These are phyloP conservation scores for Hypoxylon sp. DNA, from an alignment of 2,329 filamentous ascomycete species.

Conservation along the genomic window DNA sequence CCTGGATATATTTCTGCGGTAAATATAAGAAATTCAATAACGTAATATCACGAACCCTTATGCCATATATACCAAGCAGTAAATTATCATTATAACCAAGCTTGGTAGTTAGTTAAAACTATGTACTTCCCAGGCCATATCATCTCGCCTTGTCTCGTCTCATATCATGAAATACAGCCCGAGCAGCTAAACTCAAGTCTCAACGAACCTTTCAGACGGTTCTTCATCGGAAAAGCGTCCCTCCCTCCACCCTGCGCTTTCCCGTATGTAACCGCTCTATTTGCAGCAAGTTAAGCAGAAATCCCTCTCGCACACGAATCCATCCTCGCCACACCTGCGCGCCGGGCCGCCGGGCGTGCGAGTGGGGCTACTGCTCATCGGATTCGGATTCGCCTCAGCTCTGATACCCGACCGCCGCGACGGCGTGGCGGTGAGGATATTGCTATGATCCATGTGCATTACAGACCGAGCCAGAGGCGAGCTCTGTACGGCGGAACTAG, in stretches of 20 bases:
- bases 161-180: neutral
- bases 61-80: constrained; percentile 7
- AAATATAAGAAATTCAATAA: neutral
- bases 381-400: constrained; percentile 33
- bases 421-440: constrained; percentile 43
- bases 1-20: neutral
- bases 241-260: neutral
- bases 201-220: neutral
- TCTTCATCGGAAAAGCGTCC: neutral
- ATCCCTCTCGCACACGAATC: constrained; percentile 67
- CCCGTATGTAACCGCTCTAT: constrained; percentile 47
- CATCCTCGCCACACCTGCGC: constrained; percentile 67
- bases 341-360: constrained; percentile 65
- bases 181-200: neutral
- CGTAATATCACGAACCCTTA: neutral
- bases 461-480: constrained; percentile 49
- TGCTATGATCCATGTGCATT: constrained; percentile 15
- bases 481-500: constrained; percentile 41
- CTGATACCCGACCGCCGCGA: constrained; percentile 20
- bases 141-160: neutral
- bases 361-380: constrained; percentile 46
- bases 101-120: neutral
- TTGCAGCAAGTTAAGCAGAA: constrained; percentile 70
- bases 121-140: neutral
- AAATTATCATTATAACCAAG: constrained; percentile 9